Conservation (phyloP, 495 filamentous ascomycete species). For the Aspergillus egyptiacus region DNA sequence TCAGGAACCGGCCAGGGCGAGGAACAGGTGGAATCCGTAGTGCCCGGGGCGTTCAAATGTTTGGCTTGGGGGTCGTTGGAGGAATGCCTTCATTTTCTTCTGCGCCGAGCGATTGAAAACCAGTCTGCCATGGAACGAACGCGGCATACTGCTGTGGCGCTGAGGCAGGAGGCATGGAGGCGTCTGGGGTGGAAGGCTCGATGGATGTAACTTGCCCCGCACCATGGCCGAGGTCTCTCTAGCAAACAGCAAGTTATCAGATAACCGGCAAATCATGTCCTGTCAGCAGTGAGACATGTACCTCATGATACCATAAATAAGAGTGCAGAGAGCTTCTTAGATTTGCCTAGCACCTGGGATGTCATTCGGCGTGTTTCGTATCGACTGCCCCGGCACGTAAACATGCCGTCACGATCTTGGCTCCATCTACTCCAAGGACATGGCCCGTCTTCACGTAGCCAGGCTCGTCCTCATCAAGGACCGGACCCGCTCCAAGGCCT, state of each 20-base stretch:
- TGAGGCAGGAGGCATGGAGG: constrained; percentile 58
- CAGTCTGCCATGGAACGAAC: constrained; percentile 70
- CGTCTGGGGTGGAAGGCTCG: constrained; percentile 1
- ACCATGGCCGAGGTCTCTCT: too few species aligned
- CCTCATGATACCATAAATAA: neutral
- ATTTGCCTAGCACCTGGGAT: neutral
- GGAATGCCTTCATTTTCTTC: constrained; percentile 81
- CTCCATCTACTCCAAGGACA: constrained; percentile 13
- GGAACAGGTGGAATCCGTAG: constrained; percentile 8
- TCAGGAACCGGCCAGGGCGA: neutral
- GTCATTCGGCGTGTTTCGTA: neutral
- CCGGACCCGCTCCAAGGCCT: constrained; percentile 14
- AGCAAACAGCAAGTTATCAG: too few species aligned
- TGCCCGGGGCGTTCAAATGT: constrained; percentile 68
- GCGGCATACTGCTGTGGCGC: constrained; percentile 57
- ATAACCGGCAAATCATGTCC: constrained; percentile 6
- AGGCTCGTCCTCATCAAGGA: constrained; percentile 18
- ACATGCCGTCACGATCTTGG: constrained; percentile 10
- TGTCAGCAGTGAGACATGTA: constrained; percentile 7
- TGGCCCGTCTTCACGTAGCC: constrained; percentile 19
- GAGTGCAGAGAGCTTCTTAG: constrained; percentile 1
- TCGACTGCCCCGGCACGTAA: neutral
- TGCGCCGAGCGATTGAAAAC: constrained; percentile 79
- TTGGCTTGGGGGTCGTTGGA: constrained; percentile 78
- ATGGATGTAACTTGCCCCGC: neutral